Evolutionary conservation across 2,329 filamentous ascomycete species (phyloP).

Genomic region (Tolypocladium capitatum): DNA sequence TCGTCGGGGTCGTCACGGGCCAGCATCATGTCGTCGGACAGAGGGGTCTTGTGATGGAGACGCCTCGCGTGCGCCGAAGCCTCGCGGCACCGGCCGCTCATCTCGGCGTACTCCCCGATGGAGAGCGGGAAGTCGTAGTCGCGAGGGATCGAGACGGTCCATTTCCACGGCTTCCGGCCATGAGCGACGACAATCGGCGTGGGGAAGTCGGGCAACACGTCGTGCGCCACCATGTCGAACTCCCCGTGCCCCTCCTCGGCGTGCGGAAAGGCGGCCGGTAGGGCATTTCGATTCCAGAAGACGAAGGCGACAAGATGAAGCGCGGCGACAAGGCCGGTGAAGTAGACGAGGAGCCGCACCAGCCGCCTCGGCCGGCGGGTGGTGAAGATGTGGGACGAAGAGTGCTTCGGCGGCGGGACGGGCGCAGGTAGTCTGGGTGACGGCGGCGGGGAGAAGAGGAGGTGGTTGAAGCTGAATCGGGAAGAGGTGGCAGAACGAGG

Average conservation of each 20-base stretch:
- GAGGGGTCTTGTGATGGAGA: slow-evolving; percentile 21
- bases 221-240: slow-evolving; percentile 55
- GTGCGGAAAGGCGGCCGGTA: slow-evolving; percentile 25
- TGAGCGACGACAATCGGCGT: slow-evolving; percentile 61
- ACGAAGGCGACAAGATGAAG: slow-evolving; percentile 31
- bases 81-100: slow-evolving; percentile 55
- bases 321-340: slow-evolving; percentile 34
- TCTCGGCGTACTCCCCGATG: slow-evolving; percentile 52
- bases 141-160: slow-evolving; percentile 70
- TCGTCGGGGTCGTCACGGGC: slow-evolving; percentile 50
- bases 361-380: slow-evolving; percentile 44
- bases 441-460: slow-evolving; percentile 53
- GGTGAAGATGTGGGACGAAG: slow-evolving; percentile 30
- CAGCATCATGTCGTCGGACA: slow-evolving; percentile 30
- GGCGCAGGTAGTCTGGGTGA: slow-evolving; percentile 60
- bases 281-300: slow-evolving; percentile 14
- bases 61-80: slow-evolving; percentile 45
- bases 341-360: slow-evolving; percentile 41
- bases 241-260: slow-evolving; percentile 33
- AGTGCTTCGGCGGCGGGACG: slow-evolving; percentile 51
- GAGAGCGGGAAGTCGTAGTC: slow-evolving; percentile 53
- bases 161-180: slow-evolving; percentile 48
- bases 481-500: slow-evolving; percentile 48
- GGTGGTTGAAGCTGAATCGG: slow-evolving; percentile 52
- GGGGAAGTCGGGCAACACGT: slow-evolving; percentile 55